A percentile compares a stretch with the other conserved stretches of the same genome.
Conservation (phyloP, 1,284 basidiomycete species). For the Leccinum fallax region DNA sequence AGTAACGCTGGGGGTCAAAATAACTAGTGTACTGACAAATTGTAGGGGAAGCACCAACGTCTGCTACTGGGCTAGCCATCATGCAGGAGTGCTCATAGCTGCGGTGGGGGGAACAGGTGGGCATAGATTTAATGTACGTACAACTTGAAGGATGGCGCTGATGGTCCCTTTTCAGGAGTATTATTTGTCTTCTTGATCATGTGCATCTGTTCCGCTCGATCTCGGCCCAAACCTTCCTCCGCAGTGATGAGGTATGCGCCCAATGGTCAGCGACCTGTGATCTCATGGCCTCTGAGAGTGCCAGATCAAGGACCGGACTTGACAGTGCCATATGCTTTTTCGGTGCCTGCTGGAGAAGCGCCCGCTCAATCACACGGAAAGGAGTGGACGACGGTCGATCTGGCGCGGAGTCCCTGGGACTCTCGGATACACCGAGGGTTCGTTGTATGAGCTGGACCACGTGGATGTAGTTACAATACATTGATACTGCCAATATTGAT, state of each 20-base stretch:
- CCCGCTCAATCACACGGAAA: background rate
- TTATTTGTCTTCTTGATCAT: constrained; percentile 9
- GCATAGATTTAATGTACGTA: background rate
- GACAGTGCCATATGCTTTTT: constrained; percentile 9
- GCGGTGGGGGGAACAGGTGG: constrained; percentile 6
- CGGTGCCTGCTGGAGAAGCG: background rate
- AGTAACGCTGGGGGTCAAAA: background rate
- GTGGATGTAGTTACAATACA: background rate
- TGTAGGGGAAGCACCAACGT: constrained; percentile 9
- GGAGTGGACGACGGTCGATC: constrained; percentile 8
- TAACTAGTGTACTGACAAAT: background rate
- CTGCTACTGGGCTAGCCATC: constrained; percentile 11
- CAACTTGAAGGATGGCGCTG: background rate
- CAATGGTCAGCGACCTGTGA: background rate
- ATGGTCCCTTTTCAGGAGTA: constrained; percentile 7
- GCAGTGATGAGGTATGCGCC: constrained; percentile 5
- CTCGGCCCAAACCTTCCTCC: background rate
- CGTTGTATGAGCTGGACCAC: background rate
- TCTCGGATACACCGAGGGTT: background rate
- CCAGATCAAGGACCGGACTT: background rate
- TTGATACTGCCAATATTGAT: background rate
- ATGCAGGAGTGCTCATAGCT: constrained; percentile 5
- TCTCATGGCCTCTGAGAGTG: background rate
- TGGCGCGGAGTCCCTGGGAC: background rate
- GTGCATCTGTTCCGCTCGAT: background rate